phyloP scores from a whole-genome alignment of 805 yeast species.

The Yamadazyma laniorum region DNA sequence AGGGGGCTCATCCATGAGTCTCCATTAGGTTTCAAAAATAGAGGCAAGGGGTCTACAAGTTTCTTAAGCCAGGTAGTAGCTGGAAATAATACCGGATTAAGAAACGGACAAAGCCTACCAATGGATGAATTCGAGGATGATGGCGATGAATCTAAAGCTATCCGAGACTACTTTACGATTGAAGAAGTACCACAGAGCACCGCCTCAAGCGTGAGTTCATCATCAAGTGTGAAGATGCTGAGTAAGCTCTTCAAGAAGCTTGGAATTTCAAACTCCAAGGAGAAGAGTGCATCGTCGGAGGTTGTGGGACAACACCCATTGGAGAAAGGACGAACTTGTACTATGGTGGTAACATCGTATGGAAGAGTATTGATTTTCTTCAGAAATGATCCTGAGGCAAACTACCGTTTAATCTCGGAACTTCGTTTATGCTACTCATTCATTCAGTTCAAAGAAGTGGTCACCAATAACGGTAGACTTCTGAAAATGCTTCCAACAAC shows the following conservation, averaged over 20 bases:
- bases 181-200: conserved; percentile 18
- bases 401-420: conserved; percentile 51
- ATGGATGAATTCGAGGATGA: conserved; percentile 8
- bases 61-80: conserved; percentile 40
- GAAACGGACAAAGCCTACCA: conserved; percentile 9
- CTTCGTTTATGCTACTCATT: conserved; percentile 53
- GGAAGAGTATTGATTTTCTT: conserved; percentile 62
- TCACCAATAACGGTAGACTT: conserved; percentile 27
- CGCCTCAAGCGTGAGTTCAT: conserved; percentile 1
- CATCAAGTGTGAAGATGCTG: conserved; percentile 8
- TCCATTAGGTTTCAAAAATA: conserved; percentile 45
- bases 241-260: conserved; percentile 19
- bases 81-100: conserved; percentile 27
- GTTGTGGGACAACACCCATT: conserved; percentile 20
- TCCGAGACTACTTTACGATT: conserved; percentile 50
- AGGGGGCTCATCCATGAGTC: conserved; percentile 59
- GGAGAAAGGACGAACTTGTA: conserved; percentile 46
- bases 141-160: conserved; percentile 60
- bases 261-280: conserved; percentile 14
- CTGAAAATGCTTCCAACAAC: conserved; percentile 34
- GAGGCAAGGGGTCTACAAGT: conserved; percentile 22
- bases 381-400: conserved; percentile 38
- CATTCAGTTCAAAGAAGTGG: conserved; percentile 57
- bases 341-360: conserved; percentile 56
- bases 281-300: conserved; percentile 8